phyloP scores from a whole-genome alignment of 2,329 filamentous ascomycete genomes.

The Trichoderma sp. region DNA sequence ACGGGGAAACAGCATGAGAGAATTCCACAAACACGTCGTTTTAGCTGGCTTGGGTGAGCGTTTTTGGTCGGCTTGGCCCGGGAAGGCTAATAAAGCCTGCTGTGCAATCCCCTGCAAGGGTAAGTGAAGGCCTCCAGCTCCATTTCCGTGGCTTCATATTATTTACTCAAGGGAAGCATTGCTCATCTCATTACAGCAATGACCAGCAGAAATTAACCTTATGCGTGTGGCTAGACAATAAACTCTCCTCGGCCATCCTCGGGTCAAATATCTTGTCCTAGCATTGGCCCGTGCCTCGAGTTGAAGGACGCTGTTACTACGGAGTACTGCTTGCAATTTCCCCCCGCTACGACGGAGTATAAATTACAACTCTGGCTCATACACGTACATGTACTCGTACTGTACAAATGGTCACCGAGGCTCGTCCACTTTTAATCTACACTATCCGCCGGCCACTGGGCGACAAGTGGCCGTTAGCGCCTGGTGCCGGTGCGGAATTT shows the following conservation, averaged over 20 bases:
- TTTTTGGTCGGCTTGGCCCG: not conserved
- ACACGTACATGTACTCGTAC: not conserved
- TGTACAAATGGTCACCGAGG: not conserved
- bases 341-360: not conserved
- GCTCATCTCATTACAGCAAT: not conserved
- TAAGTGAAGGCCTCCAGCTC: not conserved
- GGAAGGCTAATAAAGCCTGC: not conserved
- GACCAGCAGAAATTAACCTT: not conserved
- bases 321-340: not conserved
- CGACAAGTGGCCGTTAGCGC: conserved; percentile 1
- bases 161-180: not conserved
- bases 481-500: not conserved
- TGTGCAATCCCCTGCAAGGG: not conserved
- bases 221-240: not conserved
- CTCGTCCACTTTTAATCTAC: conserved; percentile 4
- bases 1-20: not conserved
- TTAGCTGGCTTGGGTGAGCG: not conserved
- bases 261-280: not conserved
- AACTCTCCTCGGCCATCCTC: not conserved
- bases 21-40: not conserved
- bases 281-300: conserved; percentile 3
- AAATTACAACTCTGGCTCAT: not conserved
- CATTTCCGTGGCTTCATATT: not conserved
- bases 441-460: not conserved
- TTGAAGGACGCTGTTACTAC: not conserved